Conservation (phyloP, 1,139 yeast species). For the Magnusiomyces fungicola region DNA sequence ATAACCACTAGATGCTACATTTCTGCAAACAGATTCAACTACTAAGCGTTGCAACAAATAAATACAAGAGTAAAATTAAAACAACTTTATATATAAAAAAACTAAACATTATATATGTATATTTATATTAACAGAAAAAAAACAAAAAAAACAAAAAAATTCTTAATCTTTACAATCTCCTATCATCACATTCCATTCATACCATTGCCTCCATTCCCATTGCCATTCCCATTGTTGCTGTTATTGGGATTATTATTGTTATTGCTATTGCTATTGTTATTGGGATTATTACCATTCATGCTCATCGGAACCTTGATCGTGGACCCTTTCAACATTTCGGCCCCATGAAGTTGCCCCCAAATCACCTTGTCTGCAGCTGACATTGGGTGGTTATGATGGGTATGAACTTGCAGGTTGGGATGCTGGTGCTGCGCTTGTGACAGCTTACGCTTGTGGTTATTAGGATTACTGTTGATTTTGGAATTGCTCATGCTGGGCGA, state of each 20-base stretch:
- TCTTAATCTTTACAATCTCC: too few relatives aligned
- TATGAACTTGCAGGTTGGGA: not conserved
- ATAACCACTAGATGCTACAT: too few relatives aligned
- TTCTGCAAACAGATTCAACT: too few relatives aligned
- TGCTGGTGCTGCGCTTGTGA: not conserved
- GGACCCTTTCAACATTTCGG: not conserved
- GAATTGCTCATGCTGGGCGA: too few relatives aligned
- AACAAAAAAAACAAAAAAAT: too few relatives aligned
- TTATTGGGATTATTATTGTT: not conserved
- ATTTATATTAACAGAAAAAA: too few relatives aligned
- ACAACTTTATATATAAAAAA: too few relatives aligned
- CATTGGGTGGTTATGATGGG: conserved; percentile 2
- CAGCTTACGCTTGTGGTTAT: not conserved
- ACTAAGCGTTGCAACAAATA: too few relatives aligned
- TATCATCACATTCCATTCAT: too few relatives aligned
- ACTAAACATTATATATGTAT: too few relatives aligned
- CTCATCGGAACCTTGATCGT: conserved; percentile 2
- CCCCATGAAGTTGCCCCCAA: conserved; percentile 1
- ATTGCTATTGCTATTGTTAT: not conserved
- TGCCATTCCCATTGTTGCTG: not conserved
- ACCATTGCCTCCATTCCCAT: too few relatives aligned
- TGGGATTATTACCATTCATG: not conserved
- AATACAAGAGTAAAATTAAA: too few relatives aligned
- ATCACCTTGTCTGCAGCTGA: not conserved
- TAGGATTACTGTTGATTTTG: not conserved